Evolutionary conservation across 2,329 filamentous ascomycete genomes (phyloP), one percentile per base, ranked within the genome.

Genomic region (Diaporthe amygdali): DNA sequence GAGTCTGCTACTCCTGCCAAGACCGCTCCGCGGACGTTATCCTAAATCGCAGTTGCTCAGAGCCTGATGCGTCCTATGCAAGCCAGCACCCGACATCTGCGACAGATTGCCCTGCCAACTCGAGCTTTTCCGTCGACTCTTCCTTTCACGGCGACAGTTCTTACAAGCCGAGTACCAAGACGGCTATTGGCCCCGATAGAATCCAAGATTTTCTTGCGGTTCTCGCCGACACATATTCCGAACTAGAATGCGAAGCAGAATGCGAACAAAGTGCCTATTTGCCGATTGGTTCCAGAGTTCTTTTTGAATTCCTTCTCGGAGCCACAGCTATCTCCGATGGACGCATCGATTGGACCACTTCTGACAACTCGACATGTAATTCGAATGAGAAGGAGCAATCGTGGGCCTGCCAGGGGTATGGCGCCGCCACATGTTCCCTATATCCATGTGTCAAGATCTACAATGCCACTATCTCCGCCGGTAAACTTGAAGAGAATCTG

Each of bases 131-230:
- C 7, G 8, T 44, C 37, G 8, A 17, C 0, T 20, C 55, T 12
- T 20, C 6, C 9, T 14, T 44, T 3, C 27, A n/a, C 2, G 2
- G 1, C 6, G 1, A 7, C 34, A 15, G 27, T 5, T 0, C 2
- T 6, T 25, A 39, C 0, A 41, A 1, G 1, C 8, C 39, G 3
- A 6, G 34, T 2, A 56, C 32, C n/a, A 20, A 56, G n/a, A 39
- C 25, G 52, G n/a, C n/a, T n/a, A n/a, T n/a, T n/a, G n/a, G n/a
- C n/a, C n/a, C n/a, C n/a, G n/a, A n/a, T n/a, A n/a, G n/a, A n/a
- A n/a, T n/a, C n/a, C n/a, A n/a, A n/a, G n/a, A n/a, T n/a, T n/a
- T n/a, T n/a, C n/a, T n/a, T n/a, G n/a, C n/a, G n/a, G n/a, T n/a
- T n/a, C n/a, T n/a, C n/a, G n/a, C n/a, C n/a, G n/a, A n/a, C n/a